Base-by-base conservation (phyloP, 345 rosid species). In the Raphanus raphanistrum region DNA sequence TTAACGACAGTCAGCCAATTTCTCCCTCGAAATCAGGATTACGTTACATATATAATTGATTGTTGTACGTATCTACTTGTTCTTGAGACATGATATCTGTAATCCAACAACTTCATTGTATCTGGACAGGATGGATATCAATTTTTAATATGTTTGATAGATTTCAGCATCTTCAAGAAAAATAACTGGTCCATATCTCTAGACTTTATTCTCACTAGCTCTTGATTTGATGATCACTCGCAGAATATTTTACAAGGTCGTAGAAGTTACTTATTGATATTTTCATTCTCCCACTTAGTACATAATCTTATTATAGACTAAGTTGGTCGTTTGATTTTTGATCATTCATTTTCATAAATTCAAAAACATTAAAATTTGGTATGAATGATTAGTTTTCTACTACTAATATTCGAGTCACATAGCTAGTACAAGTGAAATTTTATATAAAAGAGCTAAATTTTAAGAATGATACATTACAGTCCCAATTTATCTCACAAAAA, bases 61-160 rank as follows among this genome's bases (percentile, higher is more conserved):
- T 54, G 60, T 65, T 16, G 45, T 38, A 33, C 64, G 16, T 27
- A 27, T 60, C 64, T 62, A 25, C 66, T 70, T 70, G 80, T 70
- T 76, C 45, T 13, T 76, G 59, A 77, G 26, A 33, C 59, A 52
- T 63, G 4, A 52, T 71, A 73, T 71, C 59, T 67, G 80, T 55
- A 63, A 38, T 21, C 48, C 70, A 70, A 70, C 76, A 13, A 65
- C 76, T 71, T 63, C 76, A 57, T 71, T 77, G 76, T 63, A 77
- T 38, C 66, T 54, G 66, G 80, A 70, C 80, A 71, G 8, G 27
- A 41, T 61, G 71, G 29, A 28, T 63, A 16, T 38, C 16, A 70
- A 29, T 62, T 55, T 69, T 63, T n/a, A 26, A 15, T 63, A 8
- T 35, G 45, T 74, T 36, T 55, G 59, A 13, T 12, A 45, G n/a